phyloP scores from a whole-genome alignment of 176 grass and related monocot genomes.

The Rhynchospora pubera region DNA sequence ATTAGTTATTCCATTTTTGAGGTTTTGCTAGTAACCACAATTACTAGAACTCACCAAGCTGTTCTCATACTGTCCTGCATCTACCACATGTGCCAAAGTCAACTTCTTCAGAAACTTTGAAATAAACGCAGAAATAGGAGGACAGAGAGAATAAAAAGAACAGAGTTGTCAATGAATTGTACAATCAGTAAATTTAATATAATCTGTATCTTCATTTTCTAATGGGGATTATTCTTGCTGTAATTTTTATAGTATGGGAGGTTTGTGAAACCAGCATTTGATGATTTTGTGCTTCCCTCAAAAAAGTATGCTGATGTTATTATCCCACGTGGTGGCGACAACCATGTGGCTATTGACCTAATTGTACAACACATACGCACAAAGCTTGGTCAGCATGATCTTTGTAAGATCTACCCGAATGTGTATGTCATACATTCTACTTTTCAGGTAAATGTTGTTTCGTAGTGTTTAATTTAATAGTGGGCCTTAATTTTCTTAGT shows the following conservation, averaged over 20 bases:
- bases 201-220: not conserved
- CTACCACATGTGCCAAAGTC: not conserved
- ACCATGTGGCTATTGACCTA: conserved; percentile 93
- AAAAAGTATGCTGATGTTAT: conserved; percentile 98
- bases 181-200: not conserved
- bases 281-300: conserved; percentile 95
- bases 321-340: conserved; percentile 93
- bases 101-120: not conserved
- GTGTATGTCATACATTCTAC: conserved; percentile 93
- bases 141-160: not conserved
- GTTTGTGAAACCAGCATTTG: conserved; percentile 99
- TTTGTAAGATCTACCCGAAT: conserved; percentile 86
- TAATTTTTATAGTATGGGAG: conserved; percentile 69
- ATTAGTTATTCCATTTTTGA: conserved; percentile 17
- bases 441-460: conserved; percentile 67
- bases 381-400: conserved; percentile 93
- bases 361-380: conserved; percentile 97
- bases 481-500: not conserved
- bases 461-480: not conserved
- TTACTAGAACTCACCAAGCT: not conserved
- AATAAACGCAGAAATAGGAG: not conserved
- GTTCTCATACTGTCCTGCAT: not conserved
- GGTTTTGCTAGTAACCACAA: not conserved
- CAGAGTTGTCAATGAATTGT: not conserved
- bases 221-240: not conserved